Conservation (phyloP, 768 basidiomycete species). For the Naganishia kalamii region DNA sequence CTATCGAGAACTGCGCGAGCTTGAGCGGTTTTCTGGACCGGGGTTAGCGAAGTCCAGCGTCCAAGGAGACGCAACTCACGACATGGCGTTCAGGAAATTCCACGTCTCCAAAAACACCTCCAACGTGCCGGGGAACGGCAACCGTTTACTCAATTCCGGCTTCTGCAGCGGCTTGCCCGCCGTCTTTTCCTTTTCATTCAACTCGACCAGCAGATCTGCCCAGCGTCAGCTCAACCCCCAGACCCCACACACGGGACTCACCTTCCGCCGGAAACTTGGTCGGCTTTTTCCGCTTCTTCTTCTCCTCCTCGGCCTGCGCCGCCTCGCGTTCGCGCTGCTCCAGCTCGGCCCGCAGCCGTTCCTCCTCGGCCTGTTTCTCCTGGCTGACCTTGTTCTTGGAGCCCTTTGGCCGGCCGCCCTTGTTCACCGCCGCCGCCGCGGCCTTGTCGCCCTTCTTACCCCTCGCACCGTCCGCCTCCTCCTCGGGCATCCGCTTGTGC, state of each 20-base stretch:
- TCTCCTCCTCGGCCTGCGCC: slow-evolving; percentile 25
- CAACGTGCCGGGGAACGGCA: slow-evolving; percentile 52
- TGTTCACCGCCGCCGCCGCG: neutral
- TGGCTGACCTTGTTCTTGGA: slow-evolving; percentile 6
- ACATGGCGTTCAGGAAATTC: slow-evolving; percentile 90
- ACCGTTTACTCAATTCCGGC: slow-evolving; percentile 30
- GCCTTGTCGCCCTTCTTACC: slow-evolving; percentile 12
- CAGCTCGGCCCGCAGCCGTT: slow-evolving; percentile 19
- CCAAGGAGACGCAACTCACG: slow-evolving; percentile 54
- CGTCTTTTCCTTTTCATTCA: slow-evolving; percentile 28
- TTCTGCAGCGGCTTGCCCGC: slow-evolving; percentile 27
- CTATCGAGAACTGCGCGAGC: slow-evolving; percentile 79
- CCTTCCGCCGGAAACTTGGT: slow-evolving; percentile 45
- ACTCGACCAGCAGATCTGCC: slow-evolving; percentile 41
- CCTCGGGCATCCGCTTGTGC: slow-evolving; percentile 13
- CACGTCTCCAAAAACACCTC: slow-evolving; percentile 84
- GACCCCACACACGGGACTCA: slow-evolving; percentile 21
- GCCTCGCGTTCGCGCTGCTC: slow-evolving; percentile 24
- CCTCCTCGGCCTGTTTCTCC: slow-evolving; percentile 27
- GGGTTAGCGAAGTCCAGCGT: neutral
- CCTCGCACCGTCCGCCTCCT: slow-evolving; percentile 27
- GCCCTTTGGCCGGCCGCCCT: slow-evolving; percentile 9
- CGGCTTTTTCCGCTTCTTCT: slow-evolving; percentile 35
- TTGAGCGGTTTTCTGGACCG: slow-evolving; percentile 71
- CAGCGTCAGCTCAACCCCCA: neutral